Evolutionary conservation across 805 yeast species (phyloP).

Genomic region (Saturnispora gosingensis): DNA sequence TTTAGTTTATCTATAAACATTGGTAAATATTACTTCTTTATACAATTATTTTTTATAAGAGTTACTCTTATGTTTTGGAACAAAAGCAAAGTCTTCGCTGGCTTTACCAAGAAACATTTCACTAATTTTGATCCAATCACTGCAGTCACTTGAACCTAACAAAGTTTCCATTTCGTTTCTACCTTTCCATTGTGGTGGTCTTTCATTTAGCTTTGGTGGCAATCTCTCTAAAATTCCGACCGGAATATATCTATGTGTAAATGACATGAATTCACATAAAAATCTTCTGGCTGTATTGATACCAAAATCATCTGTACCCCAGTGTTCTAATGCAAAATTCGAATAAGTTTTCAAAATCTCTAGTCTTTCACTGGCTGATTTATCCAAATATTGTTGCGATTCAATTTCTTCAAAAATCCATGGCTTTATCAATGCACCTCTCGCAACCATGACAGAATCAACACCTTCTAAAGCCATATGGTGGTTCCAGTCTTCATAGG

Average conservation of each 20-base stretch:
- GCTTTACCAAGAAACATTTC: conserved; percentile 93
- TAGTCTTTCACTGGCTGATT: conserved; percentile 81
- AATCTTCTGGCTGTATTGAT: conserved; percentile 79
- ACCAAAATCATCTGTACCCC: conserved; percentile 98
- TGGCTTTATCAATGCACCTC: conserved; percentile 96
- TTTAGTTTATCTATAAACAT: not conserved
- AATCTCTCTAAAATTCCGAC: conserved; percentile 82
- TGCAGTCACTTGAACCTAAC: conserved; percentile 74
- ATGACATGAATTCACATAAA: conserved; percentile 88
- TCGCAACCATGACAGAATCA: conserved; percentile 94
- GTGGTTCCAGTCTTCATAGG: conserved; percentile 79
- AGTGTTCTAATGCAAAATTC: conserved; percentile 79
- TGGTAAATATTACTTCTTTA: not conserved
- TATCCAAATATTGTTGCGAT: conserved; percentile 80
- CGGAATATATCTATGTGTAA: conserved; percentile 91
- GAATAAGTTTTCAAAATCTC: conserved; percentile 64
- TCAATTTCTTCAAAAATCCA: conserved; percentile 98
- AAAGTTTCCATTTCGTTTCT: conserved; percentile 88
- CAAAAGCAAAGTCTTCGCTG: conserved; percentile 62
- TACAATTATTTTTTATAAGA: conserved; percentile 38
- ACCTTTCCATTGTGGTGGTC: conserved; percentile 92
- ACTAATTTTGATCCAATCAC: conserved; percentile 92
- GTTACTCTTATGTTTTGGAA: conserved; percentile 93
- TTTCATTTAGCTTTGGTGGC: conserved; percentile 84
- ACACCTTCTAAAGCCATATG: conserved; percentile 58